Conservation (phyloP, 2,329 filamentous ascomycete genomes). For the Trichothecium roseum region DNA sequence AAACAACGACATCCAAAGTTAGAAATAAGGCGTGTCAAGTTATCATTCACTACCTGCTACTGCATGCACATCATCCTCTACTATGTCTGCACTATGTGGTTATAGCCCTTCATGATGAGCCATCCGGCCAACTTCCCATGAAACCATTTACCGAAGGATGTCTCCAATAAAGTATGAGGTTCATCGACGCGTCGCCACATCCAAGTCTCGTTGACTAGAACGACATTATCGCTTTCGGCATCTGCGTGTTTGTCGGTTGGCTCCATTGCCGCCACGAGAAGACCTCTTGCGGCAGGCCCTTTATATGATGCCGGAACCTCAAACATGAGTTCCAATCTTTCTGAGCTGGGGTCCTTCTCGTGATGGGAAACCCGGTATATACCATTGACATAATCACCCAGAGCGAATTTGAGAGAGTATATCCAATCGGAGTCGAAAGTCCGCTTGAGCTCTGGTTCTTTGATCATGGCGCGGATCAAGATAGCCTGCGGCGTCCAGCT, state of each 20-base stretch:
- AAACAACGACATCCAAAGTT: too few relatives aligned
- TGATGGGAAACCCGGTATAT: conserved; percentile 17
- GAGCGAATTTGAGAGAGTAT: conserved; percentile 9
- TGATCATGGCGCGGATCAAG: conserved; percentile 13
- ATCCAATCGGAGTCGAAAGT: conserved; percentile 17
- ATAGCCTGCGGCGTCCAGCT: conserved; percentile 20
- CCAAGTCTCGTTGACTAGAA: conserved; percentile 28
- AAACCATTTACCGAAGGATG: conserved; percentile 16
- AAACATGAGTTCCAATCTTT: conserved; percentile 17
- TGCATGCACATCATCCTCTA: too few relatives aligned
- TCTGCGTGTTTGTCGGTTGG: too few relatives aligned
- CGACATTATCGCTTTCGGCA: conserved; percentile 9
- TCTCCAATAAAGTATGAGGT: conserved; percentile 18
- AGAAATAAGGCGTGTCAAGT: too few relatives aligned
- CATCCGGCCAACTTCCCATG: conserved; percentile 17
- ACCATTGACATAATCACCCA: conserved; percentile 20
- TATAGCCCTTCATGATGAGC: conserved; percentile 17
- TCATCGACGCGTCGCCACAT: conserved; percentile 21
- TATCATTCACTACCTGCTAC: too few relatives aligned
- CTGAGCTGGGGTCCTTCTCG: conserved; percentile 7
- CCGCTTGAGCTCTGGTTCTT: conserved; percentile 7
- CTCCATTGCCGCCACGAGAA: conserved; percentile 15
- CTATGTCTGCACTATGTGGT: too few relatives aligned
- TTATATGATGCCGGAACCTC: conserved; percentile 13
- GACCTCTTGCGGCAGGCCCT: conserved; percentile 11